Percentiles rank a stretch among this genome's conserved stretches.
Evolutionary conservation across 768 basidiomycete species (phyloP).

Genomic region (Solioccasus polychromus): DNA sequence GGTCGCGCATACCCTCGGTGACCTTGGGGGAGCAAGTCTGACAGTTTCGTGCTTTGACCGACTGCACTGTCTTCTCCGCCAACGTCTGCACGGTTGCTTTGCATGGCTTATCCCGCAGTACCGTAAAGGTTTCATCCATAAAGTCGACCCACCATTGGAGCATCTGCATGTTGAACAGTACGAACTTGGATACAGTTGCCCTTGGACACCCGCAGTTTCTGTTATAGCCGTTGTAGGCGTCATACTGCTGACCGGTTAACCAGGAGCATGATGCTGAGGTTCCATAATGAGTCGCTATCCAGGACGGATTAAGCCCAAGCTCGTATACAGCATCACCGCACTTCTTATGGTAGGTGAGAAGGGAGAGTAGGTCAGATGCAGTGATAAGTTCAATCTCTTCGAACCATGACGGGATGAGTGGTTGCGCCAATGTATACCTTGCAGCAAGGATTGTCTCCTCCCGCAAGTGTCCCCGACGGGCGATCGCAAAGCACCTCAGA

Average conservation of each 20-base stretch:
- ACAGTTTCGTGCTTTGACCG: not conserved
- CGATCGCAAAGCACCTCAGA: slow-evolving; percentile 32
- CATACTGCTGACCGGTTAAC: too few relatives aligned
- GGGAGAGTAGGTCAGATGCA: slow-evolving; percentile 22
- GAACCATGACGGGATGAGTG: slow-evolving; percentile 21
- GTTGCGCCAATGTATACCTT: slow-evolving; percentile 23
- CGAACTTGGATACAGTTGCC: too few relatives aligned
- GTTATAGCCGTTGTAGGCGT: too few relatives aligned
- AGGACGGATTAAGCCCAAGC: slow-evolving; percentile 1
- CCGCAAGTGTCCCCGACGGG: slow-evolving; percentile 21
- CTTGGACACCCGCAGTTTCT: too few relatives aligned
- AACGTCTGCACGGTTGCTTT: slow-evolving; percentile 1
- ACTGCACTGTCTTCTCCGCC: slow-evolving; percentile 3
- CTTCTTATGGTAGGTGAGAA: slow-evolving; percentile 20
- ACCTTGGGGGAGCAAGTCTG: not conserved
- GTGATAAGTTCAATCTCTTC: slow-evolving; percentile 28
- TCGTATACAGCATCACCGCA: slow-evolving; percentile 12
- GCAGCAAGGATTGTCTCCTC: slow-evolving; percentile 28
- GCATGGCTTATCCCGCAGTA: slow-evolving; percentile 19
- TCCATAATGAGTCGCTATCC: slow-evolving; percentile 15
- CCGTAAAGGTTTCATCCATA: slow-evolving; percentile 11
- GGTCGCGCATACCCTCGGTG: slow-evolving; percentile 11
- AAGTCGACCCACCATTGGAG: slow-evolving; percentile 24
- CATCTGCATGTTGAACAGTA: not conserved
- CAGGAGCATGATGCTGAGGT: not conserved